Evolutionary conservation across 306 rosid genomes (phyloP), one percentile per base, ranked within the genome.

Genomic region (Cicer arietinum): DNA sequence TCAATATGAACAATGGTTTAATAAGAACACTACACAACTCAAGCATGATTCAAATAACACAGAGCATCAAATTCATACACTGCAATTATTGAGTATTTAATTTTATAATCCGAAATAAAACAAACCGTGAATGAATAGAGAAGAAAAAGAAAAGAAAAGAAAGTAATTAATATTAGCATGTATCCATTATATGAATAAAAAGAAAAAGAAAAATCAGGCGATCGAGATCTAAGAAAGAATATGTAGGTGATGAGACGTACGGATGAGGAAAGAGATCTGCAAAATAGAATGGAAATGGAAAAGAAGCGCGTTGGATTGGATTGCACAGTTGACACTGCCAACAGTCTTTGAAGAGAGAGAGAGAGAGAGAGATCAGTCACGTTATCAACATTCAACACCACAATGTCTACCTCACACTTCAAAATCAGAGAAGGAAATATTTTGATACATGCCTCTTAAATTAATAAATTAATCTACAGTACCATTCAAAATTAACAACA

Each of bases 201-300:
- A 22, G 25, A 22, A 25, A 60, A 69, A 37, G 35, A 30, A 16
- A 30, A 71, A 71, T 11, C 1, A 6, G 6, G 60, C 68, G 40
- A 67, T 37, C 22, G 62, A 77, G 43, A 69, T 57, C 50, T 56
- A 71, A 47, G 53, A 17, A 13, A 40, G 8, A 37, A 17, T 14
- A 7, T 8, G 64, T 1, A 58, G 8, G 61, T 16, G 61, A 51
- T 40, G 4, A 3, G 7, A 68, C 40, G 13, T 45, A 80, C 79
- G 75, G 69, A 39, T 57, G 69, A 66, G 17, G 66, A 59, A 40
- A 25, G 20, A 70, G 79, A 79, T 73, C 83, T 73, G 79, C 6
- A 20, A 64, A 67, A 7, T 13, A 0, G 59, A 60, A 69, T 37
- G 74, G 58, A 1, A 9, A 35, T 1, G 44, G 45, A 30, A 52